Evolutionary conservation across 495 filamentous ascomycete genomes (phyloP), one percentile per base, ranked within the genome.

Genomic region (Pyrenopolyporus hunteri): DNA sequence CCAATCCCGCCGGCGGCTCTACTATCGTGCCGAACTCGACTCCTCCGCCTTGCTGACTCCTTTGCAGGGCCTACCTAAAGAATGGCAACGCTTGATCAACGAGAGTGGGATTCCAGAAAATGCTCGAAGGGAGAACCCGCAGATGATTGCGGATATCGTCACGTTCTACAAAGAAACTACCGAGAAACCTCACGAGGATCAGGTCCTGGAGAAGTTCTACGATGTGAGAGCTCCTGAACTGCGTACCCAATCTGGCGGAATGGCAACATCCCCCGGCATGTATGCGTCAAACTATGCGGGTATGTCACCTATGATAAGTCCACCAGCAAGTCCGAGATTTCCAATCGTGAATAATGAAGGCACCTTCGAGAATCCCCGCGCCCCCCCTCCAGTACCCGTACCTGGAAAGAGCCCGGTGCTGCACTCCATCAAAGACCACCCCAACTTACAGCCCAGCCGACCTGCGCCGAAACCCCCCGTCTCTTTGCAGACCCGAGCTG

Each of bases 91-190:
- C 33, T 82, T 96, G 69, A 84, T 98, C 63, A 89, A 94, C 76
- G 92, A 97, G 72, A 97, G 89, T 75, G 94, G 94, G 52, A 98
- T 98, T 66, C 90, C 93, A 3, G 91, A 96, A 77, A 92, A 91
- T 74, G 94, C 97, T 68, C 92, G 95, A 74, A 88, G 96, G 73
- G 87, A 95, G 74, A 91, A 98, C 68, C 94, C 94, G 0, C 91
- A 98, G 70, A 89, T 92, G 43, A 89, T 97, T 70, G 86, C 93
- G 62, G 89, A 98, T 70, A 92, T 98, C 70, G 91, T 98, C 75
- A 88, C 86, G 39, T 98, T 97, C 73, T 98, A 95, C 75, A 93
- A 96, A 68, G 93, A 96, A 73, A 96, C 90, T 61, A 87, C 89
- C 9, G 91, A 91, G 42, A 87, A 85, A 45, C 85, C 85, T 58